Evolutionary conservation across 805 yeast genomes (phyloP).

Genomic region (Scheffersomyces lignosus): DNA sequence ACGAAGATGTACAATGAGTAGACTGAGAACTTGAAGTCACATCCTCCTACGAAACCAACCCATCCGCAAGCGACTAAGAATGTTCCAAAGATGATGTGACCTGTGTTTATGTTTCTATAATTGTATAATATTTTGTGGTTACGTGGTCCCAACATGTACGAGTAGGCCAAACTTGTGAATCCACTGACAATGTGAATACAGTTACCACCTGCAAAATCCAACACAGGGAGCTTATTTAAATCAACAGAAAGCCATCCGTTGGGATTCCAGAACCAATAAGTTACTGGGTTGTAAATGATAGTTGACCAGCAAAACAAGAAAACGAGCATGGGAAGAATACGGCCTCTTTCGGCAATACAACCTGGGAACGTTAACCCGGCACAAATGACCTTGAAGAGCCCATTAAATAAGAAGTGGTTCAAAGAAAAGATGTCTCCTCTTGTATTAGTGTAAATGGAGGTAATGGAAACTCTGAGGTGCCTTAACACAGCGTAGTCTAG

Average conservation of each 20-base stretch:
- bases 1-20: slow-evolving; percentile 30
- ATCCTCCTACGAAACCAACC: slow-evolving; percentile 44
- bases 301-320: slow-evolving; percentile 41
- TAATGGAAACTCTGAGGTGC: slow-evolving; percentile 19
- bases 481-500: slow-evolving; percentile 14
- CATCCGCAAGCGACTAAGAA: slow-evolving; percentile 35
- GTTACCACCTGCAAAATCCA: slow-evolving; percentile 48
- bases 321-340: slow-evolving; percentile 41
- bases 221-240: slow-evolving; percentile 31
- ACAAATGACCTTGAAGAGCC: slow-evolving; percentile 38
- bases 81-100: slow-evolving; percentile 34
- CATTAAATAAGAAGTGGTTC: slow-evolving; percentile 41
- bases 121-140: slow-evolving; percentile 37
- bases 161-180: slow-evolving; percentile 44
- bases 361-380: slow-evolving; percentile 45
- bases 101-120: slow-evolving; percentile 37
- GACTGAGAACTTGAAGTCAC: slow-evolving; percentile 40
- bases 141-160: slow-evolving; percentile 43
- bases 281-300: slow-evolving; percentile 43
- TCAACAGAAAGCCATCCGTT: slow-evolving; percentile 45
- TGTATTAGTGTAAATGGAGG: slow-evolving; percentile 28
- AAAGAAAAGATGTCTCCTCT: slow-evolving; percentile 39
- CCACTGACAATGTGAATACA: slow-evolving; percentile 47
- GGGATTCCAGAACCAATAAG: slow-evolving; percentile 46
- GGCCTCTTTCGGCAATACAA: slow-evolving; percentile 44